Percentiles rank a stretch among this genome's conserved stretches.
Conservation (phyloP, 768 basidiomycete species). For the Leccinum truebloodii region DNA sequence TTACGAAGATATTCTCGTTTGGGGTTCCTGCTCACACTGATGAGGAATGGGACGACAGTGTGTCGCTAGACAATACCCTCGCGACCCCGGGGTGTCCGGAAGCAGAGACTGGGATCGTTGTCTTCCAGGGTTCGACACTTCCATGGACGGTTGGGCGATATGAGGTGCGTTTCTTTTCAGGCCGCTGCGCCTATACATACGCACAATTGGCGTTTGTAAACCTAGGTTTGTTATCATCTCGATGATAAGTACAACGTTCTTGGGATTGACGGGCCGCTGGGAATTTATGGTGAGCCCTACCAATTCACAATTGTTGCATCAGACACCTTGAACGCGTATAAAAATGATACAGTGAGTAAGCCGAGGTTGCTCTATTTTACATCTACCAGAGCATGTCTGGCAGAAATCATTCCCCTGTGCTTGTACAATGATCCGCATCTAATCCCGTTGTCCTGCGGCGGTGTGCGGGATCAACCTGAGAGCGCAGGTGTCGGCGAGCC, state of each 20-base stretch:
- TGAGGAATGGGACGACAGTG: conserved; percentile 92
- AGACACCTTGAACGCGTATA: background rate
- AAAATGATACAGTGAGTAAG: conserved; percentile 56
- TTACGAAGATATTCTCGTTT: conserved; percentile 82
- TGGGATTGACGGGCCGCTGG: conserved; percentile 78
- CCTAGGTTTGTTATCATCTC: conserved; percentile 86
- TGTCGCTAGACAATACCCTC: conserved; percentile 52
- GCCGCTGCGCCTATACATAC: background rate
- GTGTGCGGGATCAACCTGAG: conserved; percentile 23
- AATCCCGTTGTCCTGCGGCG: conserved; percentile 68
- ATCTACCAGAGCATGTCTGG: conserved; percentile 64
- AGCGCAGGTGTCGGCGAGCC: conserved; percentile 12
- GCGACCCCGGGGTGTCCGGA: conserved; percentile 39
- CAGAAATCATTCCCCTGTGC: conserved; percentile 80
- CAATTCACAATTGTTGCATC: background rate
- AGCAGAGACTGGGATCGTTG: conserved; percentile 60
- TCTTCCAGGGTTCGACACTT: conserved; percentile 75
- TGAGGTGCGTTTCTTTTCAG: conserved; percentile 47
- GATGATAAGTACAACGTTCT: conserved; percentile 98
- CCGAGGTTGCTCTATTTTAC: conserved; percentile 63
- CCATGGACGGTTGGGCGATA: conserved; percentile 88
- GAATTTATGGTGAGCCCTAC: conserved; percentile 74
- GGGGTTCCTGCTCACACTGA: conserved; percentile 85
- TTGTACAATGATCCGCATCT: conserved; percentile 84
- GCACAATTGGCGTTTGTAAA: conserved; percentile 3